Conservation (phyloP, 2,329 filamentous ascomycete species). For the Ilyonectria destructans region DNA sequence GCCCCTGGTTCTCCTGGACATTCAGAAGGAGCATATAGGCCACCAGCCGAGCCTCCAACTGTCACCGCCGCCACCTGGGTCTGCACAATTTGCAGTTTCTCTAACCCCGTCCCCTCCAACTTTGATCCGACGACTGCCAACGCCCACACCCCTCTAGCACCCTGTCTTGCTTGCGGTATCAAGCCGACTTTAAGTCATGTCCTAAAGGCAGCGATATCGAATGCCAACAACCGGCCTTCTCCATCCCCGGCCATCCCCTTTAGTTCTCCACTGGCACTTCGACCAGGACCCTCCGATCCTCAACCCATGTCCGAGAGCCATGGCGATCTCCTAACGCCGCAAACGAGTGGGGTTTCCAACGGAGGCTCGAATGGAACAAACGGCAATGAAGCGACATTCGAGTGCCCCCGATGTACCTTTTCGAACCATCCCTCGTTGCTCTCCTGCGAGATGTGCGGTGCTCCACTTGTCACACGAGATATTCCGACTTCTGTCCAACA, state of each 20-base stretch:
- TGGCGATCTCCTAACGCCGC: slow-evolving; percentile 18
- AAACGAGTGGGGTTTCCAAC: neutral
- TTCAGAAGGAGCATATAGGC: slow-evolving; percentile 60
- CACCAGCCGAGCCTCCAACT: slow-evolving; percentile 59
- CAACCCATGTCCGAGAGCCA: slow-evolving; percentile 30
- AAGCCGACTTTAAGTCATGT: slow-evolving; percentile 88
- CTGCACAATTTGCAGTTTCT: slow-evolving; percentile 95
- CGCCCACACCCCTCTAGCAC: slow-evolving; percentile 84
- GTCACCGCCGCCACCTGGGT: slow-evolving; percentile 87
- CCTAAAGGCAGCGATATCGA: slow-evolving; percentile 88
- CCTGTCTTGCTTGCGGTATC: slow-evolving; percentile 94
- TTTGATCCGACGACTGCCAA: slow-evolving; percentile 90
- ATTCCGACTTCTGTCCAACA: slow-evolving; percentile 54
- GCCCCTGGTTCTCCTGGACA: slow-evolving; percentile 64
- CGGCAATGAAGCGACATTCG: slow-evolving; percentile 61
- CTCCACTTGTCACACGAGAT: slow-evolving; percentile 75
- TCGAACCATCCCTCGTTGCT: slow-evolving; percentile 90
- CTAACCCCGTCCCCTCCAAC: slow-evolving; percentile 92
- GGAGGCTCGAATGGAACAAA: slow-evolving; percentile 20
- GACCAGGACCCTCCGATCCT: slow-evolving; percentile 43
- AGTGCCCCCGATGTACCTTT: slow-evolving; percentile 93
- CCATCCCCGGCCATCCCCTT: slow-evolving; percentile 33
- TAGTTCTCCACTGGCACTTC: slow-evolving; percentile 51
- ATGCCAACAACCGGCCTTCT: slow-evolving; percentile 71
- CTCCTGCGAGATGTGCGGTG: slow-evolving; percentile 93